Base-by-base conservation (phyloP, 2,329 filamentous ascomycete genomes). In the Fusarium mexicanum region DNA sequence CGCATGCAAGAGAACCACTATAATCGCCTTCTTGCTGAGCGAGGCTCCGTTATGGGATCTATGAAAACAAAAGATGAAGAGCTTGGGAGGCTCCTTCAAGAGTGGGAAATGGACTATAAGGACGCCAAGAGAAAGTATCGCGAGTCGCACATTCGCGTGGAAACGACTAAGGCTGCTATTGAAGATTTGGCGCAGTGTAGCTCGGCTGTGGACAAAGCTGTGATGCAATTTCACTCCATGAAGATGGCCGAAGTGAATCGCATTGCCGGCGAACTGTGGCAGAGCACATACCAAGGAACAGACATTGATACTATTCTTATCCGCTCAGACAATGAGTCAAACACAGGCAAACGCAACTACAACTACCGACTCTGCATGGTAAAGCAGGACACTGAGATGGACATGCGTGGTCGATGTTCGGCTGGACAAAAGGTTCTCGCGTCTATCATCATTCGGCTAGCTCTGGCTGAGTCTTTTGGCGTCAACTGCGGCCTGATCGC, bases 181-280 rank as follows among this genome's bases (percentile, higher is more conserved):
- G 94, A 97, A 65, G 96, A 99, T 80, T 86, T 99, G 41, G 92
- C 89, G 12, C 92, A 94, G 46, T 98, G 97, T 80, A 88, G 91
- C 48, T 88, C 90, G 16, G 96, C 96, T 13, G 88, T 99, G 18
- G 96, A 98, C 85, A 94, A 96, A 80, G 97, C 96, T 53, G 97
- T 99, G 79, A 98, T 99, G 94, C 94, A 94, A 79, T 99, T 96
- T 80, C 96, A 99, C 85, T 89, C 92, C 37, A 86, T 98, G 80
- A 99, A 99, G 86, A 99, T 99, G 96, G 94, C 96, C 77, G 95
- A 99, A 82, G 96, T 99, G 82, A 99, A 99, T 83, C 90, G 91
- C 64, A 98, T 98, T 81, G 92, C 97, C 58, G 94, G 93, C 73
- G 96, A 99, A 82, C 89, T 99, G n/a, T 99, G 96, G 96, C 94